Base-by-base conservation (phyloP, 2,329 filamentous ascomycete genomes). In the Fusarium domesticum region DNA sequence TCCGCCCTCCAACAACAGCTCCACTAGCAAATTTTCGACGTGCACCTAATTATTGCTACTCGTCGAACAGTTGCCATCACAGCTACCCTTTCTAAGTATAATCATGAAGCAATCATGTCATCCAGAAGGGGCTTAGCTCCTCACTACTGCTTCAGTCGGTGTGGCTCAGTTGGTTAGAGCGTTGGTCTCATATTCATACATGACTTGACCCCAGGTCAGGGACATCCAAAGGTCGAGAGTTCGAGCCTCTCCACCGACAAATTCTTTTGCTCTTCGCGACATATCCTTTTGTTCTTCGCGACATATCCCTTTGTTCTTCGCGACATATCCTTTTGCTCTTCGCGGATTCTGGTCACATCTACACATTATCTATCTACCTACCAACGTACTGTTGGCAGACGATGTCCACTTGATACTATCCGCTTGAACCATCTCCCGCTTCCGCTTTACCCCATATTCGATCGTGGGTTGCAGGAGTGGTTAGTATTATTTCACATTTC, bases 91-190 rank as follows among this genome's bases (percentile, higher is more conserved):
- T 32, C 46, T 59, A 8, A 43, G 4, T 1, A 12, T 5, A 1
- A n/a, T 35, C 47, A 43, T 14, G 2, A 5, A 4, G 1, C 6
- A 4, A 14, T 15, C 11, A 11, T 6, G 32, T 6, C 48, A 54
- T 54, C 45, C 45, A 20, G 43, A 48, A 39, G 17, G n/a, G 50
- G 54, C 20, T 30, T 49, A 45, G 43, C 23, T 15, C 25, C 30
- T 30, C 35, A 18, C 41, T 25, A 2, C n/a, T 25, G 1, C 10
- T 6, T 30, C 19, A n/a, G 57, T 60, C 50, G 50, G 57, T 53
- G 51, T 59, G 54, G 57, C 57, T 59, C 56, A 59, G 56, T 56
- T 59, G 56, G 56, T 51, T 59, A 59, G 56, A 59, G 56, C 56
- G 56, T 58, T 59, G 56, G 56, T 59, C 56, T 59, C 56, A 58